phyloP scores from a whole-genome alignment of 1,284 basidiomycete genomes.

The Cutaneotrichosporon sp. region DNA sequence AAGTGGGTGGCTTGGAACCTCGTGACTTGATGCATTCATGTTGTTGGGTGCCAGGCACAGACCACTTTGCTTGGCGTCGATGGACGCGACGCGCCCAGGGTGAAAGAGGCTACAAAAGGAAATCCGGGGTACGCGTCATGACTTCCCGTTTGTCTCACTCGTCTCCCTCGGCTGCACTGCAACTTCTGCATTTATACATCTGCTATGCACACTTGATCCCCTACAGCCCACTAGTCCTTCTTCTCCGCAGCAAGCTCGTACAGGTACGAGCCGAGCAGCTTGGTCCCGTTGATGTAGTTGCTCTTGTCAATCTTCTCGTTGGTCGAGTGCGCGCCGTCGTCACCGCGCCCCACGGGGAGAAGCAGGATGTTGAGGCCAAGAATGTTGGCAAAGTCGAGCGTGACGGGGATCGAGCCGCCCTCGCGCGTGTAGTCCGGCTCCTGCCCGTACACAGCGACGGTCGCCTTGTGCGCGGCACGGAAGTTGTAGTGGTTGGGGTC shows the following conservation, averaged over 20 bases:
- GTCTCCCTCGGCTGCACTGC: too few species aligned
- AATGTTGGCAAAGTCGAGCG: slow-evolving; percentile 90
- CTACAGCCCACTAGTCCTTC: slow-evolving; percentile 16
- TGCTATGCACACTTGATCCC: neutral
- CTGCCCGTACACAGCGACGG: slow-evolving; percentile 73
- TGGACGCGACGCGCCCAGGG: neutral
- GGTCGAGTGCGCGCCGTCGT: slow-evolving; percentile 82
- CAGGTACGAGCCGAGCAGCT: slow-evolving; percentile 78
- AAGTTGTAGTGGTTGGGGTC: slow-evolving; percentile 82
- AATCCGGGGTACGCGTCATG: too few species aligned
- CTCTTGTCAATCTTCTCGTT: slow-evolving; percentile 94
- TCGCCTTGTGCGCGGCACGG: slow-evolving; percentile 78
- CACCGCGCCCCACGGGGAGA: slow-evolving; percentile 88
- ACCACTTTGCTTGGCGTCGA: neutral
- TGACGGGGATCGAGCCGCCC: slow-evolving; percentile 93
- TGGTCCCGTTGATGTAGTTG: slow-evolving; percentile 84
- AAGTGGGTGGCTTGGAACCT: neutral
- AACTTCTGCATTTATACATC: neutral
- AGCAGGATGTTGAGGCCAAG: slow-evolving; percentile 72
- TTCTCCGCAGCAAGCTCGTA: slow-evolving; percentile 67
- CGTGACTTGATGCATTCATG: neutral
- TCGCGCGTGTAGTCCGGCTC: slow-evolving; percentile 88
- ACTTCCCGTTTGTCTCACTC: neutral
- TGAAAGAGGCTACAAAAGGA: too few species aligned
- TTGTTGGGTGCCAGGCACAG: neutral